Base-by-base conservation (phyloP, 192 early-diverging fungal genomes). In the Backusella westeae region DNA sequence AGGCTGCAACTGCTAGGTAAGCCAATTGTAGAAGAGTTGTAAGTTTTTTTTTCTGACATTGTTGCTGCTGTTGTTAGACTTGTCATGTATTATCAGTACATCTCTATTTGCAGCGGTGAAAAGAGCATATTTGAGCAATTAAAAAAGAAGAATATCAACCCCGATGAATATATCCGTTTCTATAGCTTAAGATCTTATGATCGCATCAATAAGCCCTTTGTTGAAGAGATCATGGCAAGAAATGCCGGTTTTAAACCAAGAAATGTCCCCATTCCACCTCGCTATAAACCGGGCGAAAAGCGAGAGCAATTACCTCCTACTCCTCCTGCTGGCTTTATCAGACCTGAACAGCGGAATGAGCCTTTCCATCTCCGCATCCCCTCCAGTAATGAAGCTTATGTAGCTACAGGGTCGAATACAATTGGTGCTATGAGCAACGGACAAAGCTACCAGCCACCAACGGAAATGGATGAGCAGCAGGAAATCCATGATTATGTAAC, bases 81-180 rank as follows among this genome's bases (percentile, higher is more conserved):
- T 34, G 89, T 95, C 6, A 90, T 94, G 91, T 86, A 93, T 78
- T 95, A 89, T 81, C 94, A 95, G 78, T 95, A 93, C 77, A 81
- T 88, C 75, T 90, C 91, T 23, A 95, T 95, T 56, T 87, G 85
- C 49, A 91, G 94, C 39, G 94, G 94, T 65, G 90, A 86, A 71
- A 85, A 94, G 73, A 91, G 89, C 63, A 89, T 95, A 19, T 71
- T 87, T 17, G 86, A 85, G 32, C 77, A 86, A 59, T 82, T 95
- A 59, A 69, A 77, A 12, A 81, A 88, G 63, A 81, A 81, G 2
- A 89, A 90, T 10, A 84, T 94, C 46, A 77, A 87, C n/a, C 83
- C 90, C 0, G 77, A 83, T 17, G 73, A 85, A 6, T 95, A 95
- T 75, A 94, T 95, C 74, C 85, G 85, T 6, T 95, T 95, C 87